These are phyloP conservation scores for Ceratobasidium sp. DNA, from an alignment of 1,284 basidiomycete genomes.

Conservation along the genomic window DNA sequence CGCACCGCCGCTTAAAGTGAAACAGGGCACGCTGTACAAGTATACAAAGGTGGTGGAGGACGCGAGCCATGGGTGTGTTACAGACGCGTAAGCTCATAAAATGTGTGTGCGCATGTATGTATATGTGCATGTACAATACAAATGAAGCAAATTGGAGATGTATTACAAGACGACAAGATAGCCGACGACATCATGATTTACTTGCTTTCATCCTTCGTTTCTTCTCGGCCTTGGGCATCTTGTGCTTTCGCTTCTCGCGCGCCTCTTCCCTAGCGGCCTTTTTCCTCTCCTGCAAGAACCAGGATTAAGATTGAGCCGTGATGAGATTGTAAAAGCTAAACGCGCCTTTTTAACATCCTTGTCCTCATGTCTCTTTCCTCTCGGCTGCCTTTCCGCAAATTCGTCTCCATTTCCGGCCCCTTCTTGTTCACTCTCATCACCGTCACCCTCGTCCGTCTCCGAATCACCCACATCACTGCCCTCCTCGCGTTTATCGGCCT, in stretches of 20 bases:
- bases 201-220: conserved; percentile 78
- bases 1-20: conserved; percentile 86
- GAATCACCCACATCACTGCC: conserved; percentile 52
- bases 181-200: conserved; percentile 13
- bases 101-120: conserved; percentile 27
- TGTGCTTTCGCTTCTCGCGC: conserved; percentile 86
- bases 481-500: conserved; percentile 43
- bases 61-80: conserved; percentile 89
- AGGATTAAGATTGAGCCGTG: not conserved
- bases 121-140: conserved; percentile 20
- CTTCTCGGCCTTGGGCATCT: conserved; percentile 96
- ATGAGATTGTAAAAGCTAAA: too few species aligned
- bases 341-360: conserved; percentile 88
- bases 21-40: conserved; percentile 87
- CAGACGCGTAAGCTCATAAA: conserved; percentile 67
- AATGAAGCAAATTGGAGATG: conserved; percentile 25
- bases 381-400: conserved; percentile 66
- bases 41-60: conserved; percentile 87
- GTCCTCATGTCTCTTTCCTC: conserved; percentile 92
- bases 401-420: conserved; percentile 52
- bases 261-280: conserved; percentile 87
- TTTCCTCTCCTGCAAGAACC: conserved; percentile 78
- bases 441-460: conserved; percentile 56
- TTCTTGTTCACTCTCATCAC: conserved; percentile 53
- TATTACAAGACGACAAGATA: conserved; percentile 5